Evolutionary conservation across 495 filamentous ascomycete species (phyloP), one percentile per base, ranked within the genome.

Genomic region (Penicillium alfredii): DNA sequence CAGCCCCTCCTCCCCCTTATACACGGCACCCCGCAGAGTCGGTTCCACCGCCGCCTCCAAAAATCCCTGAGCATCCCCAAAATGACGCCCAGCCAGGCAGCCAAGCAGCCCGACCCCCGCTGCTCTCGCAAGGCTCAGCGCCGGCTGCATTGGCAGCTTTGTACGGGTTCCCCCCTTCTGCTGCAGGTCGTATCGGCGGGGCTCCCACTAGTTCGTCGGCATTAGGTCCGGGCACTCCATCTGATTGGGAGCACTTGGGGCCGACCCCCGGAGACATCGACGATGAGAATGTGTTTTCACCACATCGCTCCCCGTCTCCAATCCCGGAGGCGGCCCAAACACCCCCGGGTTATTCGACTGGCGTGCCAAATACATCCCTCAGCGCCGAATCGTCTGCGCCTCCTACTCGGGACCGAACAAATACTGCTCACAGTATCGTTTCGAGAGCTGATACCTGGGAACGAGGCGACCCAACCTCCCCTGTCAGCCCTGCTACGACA

Each of bases 231-330:
- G 73, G 72, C 5, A 65, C 68, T 1, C 76, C 74, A 1, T 77
- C 74, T n/a, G 76, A 76, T 38, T 78, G 74, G 76, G 76, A 79
- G 35, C 68, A 76, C 46, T 65, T 79, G 41, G 56, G 56, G 8
- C 56, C 56, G n/a, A 47, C 42, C 6, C 49, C 51, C 5, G 61
- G 47, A 17, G 48, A 63, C 12, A 43, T 61, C 26, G 60, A 68
- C 33, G 60, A 64, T 42, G 39, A 41, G n/a, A n/a, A 38, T 44
- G 8, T 48, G 45, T 34, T 63, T 60, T 22, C 49, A 41, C 16
- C 38, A 53, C 1, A 60, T 45, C 30, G 32, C 34, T 8, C 42
- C 46, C 4, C 15, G 43, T 22, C 39, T 36, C 8, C 44, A 17
- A n/a, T 22, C 38, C 42, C 42, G 5, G 38, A 44, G n/a, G 9